Evolutionary conservation across 495 filamentous ascomycete genomes (phyloP), one percentile per base, ranked within the genome.

Genomic region (Lophiotrema nucula): DNA sequence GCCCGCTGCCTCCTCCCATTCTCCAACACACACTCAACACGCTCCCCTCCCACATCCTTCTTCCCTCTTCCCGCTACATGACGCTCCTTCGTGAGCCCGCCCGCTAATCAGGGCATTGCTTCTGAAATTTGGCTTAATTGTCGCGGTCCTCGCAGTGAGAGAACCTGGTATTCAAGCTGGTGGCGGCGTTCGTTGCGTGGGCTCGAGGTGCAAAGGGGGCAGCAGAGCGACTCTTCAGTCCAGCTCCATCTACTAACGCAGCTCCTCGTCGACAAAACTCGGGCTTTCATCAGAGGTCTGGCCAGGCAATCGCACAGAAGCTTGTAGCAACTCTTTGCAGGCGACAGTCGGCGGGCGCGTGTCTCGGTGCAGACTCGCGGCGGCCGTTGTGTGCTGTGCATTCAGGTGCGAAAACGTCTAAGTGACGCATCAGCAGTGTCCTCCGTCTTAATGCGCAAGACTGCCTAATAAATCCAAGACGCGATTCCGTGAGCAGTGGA

Each of bases 401-500:
- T 28, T 60, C 13, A 58, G 56, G 56, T 60, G 56, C 56, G 56
- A 60, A 47, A 38, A 8, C 42, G 42, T 53, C 56, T 18, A n/a
- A 52, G 56, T 60, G 56, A 53, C 56, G 58, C 58, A 47, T 49
- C 58, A 49, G 26, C 51, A 46, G 58, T 51, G 49, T 43, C 31
- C 24, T 15, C 35, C 44, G 5, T 22, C 49, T 21, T 35, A 54
- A 19, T 22, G 42, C 48, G 48, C 57, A 50, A 46, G 52, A 21
- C 41, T 25, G 12, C 42, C 18, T 38, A 26, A 28, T 45, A 38
- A 39, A 38, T 23, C 47, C 47, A 47, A 38, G 26, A 16, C 41
- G 21, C 49, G 47, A 23, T 11, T 24, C 16, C 25, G 57, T 43
- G 57, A 38, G 22, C 57, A 38, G 19, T 5, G 42, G 39, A 53